Conservation (phyloP, 2,329 filamentous ascomycete species). For the Pseudogymnoascus sp. region DNA sequence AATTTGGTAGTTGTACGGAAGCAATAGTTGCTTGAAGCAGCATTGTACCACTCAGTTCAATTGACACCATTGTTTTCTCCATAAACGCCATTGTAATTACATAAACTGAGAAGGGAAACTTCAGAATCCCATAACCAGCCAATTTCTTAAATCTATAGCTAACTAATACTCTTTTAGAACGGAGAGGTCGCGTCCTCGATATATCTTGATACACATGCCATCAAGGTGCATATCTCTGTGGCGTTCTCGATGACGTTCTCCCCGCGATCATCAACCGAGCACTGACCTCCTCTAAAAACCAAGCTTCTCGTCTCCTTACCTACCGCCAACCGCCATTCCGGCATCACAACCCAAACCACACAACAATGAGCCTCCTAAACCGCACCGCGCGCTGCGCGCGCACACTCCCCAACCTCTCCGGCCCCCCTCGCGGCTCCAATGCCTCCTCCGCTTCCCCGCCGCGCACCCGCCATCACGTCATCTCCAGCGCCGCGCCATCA, state of each 20-base stretch:
- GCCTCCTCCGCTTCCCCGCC: slow-evolving; percentile 8
- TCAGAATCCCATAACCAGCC: neutral
- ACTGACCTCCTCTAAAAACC: neutral
- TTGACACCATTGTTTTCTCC: neutral
- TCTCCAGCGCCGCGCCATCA: slow-evolving; percentile 4
- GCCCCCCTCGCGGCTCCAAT: neutral
- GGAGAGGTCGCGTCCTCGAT: neutral
- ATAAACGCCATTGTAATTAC: neutral
- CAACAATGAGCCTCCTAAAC: slow-evolving; percentile 1
- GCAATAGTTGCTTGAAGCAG: neutral
- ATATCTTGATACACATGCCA: neutral
- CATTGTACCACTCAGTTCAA: neutral
- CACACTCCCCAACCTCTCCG: neutral
- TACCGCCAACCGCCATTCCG: neutral
- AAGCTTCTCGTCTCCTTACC: slow-evolving; percentile 4
- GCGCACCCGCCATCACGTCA: neutral
- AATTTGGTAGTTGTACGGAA: neutral
- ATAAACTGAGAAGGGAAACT: neutral
- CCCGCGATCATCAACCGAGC: neutral
- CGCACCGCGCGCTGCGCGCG: slow-evolving; percentile 3
- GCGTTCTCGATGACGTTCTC: neutral
- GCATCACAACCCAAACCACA: neutral
- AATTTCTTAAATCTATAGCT: neutral
- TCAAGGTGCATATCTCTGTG: neutral
- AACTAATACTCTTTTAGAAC: neutral